Base-by-base conservation (phyloP, 768 basidiomycete species). In the Leucosporidium scottii region DNA sequence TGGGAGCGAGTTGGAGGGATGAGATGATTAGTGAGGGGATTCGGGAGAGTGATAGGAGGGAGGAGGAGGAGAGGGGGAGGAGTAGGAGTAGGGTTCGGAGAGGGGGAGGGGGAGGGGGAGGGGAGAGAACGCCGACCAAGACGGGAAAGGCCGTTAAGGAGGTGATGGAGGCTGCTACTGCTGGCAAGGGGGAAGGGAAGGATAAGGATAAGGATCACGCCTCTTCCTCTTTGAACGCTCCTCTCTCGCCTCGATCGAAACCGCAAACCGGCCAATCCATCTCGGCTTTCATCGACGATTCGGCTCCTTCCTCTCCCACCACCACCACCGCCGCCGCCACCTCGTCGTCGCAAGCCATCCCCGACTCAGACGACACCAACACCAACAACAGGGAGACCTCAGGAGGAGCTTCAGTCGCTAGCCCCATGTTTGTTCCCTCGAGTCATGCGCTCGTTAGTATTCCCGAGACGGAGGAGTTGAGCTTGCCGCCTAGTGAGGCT, bases 391-490 rank as follows among this genome's bases (percentile, higher is more conserved):
- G 9, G 13, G 7, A 21, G 30, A n/a, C 27, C 27, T 47, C 3
- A n/a, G 50, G 48, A 44, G 28, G 36, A n/a, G n/a, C 18, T 12
- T 28, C n/a, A 5, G 49, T 54, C n/a, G 49, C 64, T 13, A 71
- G 64, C 9, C 62, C 65, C 18, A 49, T 44, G 2, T 68, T 71
- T 50, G 36, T 57, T 1, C 61, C 61, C 6, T 50, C 56, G 12
- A 47, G n/a, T 17, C 57, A 69, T 18, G 65, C 65, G 23, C 59
- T 69, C 23, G 55, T 72, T 2, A 54, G 61, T 3, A 63, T 72
- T 25, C 67, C 71, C 10, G 71, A 72, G 61, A 17, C 48, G 31
- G 71, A 72, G 25, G 71, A 72, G 50, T 25, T 67, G n/a, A 55
- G 57, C 5, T 17, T 63, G 8, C 53, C 64, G 47, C 47, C 55